Evolutionary conservation across 1,139 yeast genomes (phyloP).

Genomic region (Geotrichum carabidarum): DNA sequence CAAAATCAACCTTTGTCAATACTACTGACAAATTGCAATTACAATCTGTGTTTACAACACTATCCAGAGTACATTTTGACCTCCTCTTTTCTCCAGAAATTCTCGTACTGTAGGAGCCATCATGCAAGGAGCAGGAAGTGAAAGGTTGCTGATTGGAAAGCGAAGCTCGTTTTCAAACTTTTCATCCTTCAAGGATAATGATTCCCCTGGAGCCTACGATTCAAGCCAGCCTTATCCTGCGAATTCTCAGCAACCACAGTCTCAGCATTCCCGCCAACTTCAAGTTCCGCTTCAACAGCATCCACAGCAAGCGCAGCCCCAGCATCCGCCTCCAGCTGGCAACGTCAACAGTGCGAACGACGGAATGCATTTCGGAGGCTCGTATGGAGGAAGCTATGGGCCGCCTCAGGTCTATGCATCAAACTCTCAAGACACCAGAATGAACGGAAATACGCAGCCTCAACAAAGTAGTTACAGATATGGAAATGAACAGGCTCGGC

Average conservation of each 20-base stretch:
- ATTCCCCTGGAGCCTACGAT: not conserved
- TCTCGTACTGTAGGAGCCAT: not conserved
- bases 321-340: not conserved
- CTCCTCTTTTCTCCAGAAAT: not conserved
- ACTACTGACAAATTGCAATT: too few species aligned
- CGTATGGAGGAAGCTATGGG: not conserved
- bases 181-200: conserved; percentile 3
- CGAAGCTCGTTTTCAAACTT: conserved; percentile 18
- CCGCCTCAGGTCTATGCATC: conserved; percentile 4
- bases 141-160: conserved; percentile 9
- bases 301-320: not conserved
- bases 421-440: not conserved
- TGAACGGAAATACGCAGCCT: not conserved
- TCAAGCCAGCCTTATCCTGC: not conserved
- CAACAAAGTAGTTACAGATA: not conserved
- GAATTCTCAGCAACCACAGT: not conserved
- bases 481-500: conserved; percentile 5
- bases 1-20: too few species aligned
- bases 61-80: not conserved
- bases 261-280: conserved; percentile 2
- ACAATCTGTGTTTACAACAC: too few species aligned
- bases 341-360: not conserved
- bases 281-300: conserved; percentile 9
- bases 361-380: conserved; percentile 1
- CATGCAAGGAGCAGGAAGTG: conserved; percentile 6